phyloP scores from a whole-genome alignment of 1,139 yeast genomes.

The Lodderomyces beijingensis region DNA sequence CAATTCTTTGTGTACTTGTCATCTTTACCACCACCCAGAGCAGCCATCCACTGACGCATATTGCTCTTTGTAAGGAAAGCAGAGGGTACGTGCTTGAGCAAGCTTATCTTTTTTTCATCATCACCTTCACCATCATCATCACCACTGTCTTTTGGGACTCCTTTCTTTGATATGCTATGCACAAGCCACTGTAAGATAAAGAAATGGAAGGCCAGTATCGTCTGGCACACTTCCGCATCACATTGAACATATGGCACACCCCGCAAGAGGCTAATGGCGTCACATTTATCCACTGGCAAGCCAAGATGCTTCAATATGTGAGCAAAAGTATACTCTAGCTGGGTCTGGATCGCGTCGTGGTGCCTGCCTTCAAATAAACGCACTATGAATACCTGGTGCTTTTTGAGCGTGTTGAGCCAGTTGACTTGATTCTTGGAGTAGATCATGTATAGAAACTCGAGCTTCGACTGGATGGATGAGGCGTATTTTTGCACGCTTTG shows the following conservation, averaged over 20 bases:
- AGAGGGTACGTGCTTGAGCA: slow-evolving; percentile 15
- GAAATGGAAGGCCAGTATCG: slow-evolving; percentile 30
- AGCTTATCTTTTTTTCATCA: slow-evolving; percentile 8
- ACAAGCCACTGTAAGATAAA: slow-evolving; percentile 27
- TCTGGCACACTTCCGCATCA: slow-evolving; percentile 15
- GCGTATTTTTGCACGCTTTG: slow-evolving; percentile 11
- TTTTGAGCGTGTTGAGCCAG: slow-evolving; percentile 15
- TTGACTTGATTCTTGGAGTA: slow-evolving; percentile 7
- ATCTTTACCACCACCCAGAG: slow-evolving; percentile 6
- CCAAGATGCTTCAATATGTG: slow-evolving; percentile 6
- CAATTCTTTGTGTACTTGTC: slow-evolving; percentile 17
- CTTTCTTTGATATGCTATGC: slow-evolving; percentile 19
- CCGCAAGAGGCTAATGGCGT: slow-evolving; percentile 1
- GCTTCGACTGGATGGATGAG: slow-evolving; percentile 17
- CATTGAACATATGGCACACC: slow-evolving; percentile 11
- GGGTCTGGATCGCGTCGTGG: slow-evolving; percentile 13
- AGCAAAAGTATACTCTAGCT: slow-evolving; percentile 10
- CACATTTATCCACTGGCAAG: neutral
- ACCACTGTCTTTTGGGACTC: neutral
- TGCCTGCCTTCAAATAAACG: slow-evolving; percentile 22
- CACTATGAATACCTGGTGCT: slow-evolving; percentile 29
- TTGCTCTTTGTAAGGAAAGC: slow-evolving; percentile 20
- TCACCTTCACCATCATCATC: too few relatives aligned
- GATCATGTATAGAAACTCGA: slow-evolving; percentile 9
- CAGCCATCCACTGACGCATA: slow-evolving; percentile 23